Evolutionary conservation across 2,329 filamentous ascomycete genomes (phyloP).

Genomic region (Furcasterigmium furcatum): DNA sequence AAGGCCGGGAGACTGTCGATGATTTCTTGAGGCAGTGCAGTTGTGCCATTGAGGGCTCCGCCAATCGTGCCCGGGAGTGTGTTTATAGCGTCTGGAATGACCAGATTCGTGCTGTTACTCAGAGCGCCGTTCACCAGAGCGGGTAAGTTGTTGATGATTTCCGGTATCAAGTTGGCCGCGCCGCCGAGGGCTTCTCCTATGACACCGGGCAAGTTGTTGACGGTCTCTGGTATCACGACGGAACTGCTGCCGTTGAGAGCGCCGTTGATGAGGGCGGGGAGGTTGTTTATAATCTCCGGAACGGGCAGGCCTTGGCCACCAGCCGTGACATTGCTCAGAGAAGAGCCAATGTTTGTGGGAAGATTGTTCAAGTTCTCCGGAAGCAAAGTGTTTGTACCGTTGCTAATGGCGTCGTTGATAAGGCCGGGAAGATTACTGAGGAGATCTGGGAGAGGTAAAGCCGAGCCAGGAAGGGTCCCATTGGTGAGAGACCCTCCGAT

Average conservation of each 20-base stretch:
- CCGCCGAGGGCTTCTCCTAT: background rate
- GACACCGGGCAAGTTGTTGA: background rate
- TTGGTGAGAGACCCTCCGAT: background rate
- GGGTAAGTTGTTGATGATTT: background rate
- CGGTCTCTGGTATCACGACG: background rate
- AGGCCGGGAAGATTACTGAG: background rate
- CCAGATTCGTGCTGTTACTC: background rate
- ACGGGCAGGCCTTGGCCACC: background rate
- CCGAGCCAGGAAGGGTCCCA: background rate
- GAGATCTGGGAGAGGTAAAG: background rate
- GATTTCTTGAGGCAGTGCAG: background rate
- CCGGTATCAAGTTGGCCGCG: background rate
- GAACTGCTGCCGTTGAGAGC: background rate
- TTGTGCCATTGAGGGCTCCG: no score
- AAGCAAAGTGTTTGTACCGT: background rate
- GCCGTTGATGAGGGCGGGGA: background rate
- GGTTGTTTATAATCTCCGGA: background rate
- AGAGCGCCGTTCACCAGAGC: background rate
- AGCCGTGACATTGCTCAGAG: background rate
- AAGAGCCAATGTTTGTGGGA: background rate
- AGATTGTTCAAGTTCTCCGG: background rate
- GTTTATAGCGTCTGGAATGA: background rate
- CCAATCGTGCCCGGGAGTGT: conserved; percentile 1
- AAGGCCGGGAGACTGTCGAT: background rate
- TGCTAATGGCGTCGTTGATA: conserved; percentile 1